Conservation (phyloP, 2,329 filamentous ascomycete species). For the Emmonsiellopsis sp. region DNA sequence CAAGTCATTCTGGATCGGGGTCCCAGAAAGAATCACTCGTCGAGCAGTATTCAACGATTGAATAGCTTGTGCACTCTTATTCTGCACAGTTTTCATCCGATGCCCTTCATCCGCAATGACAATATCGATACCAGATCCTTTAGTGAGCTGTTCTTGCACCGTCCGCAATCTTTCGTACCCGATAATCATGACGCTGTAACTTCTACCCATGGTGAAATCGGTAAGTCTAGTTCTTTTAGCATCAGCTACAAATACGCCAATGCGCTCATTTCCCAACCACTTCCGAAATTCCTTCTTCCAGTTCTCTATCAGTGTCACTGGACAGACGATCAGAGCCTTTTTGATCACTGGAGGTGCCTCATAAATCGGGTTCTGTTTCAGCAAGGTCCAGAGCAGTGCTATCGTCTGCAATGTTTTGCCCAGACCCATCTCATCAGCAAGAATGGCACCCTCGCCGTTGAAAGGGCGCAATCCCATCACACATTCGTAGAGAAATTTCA, state of each 20-base stretch:
- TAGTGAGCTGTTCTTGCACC: slow-evolving; percentile 57
- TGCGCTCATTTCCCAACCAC: slow-evolving; percentile 62
- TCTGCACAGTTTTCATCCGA: slow-evolving; percentile 58
- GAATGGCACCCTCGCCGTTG: slow-evolving; percentile 59
- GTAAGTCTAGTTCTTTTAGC: slow-evolving; percentile 52
- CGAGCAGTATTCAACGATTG: slow-evolving; percentile 53
- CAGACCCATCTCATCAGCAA: slow-evolving; percentile 68
- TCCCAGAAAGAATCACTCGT: slow-evolving; percentile 56
- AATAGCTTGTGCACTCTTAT: slow-evolving; percentile 59
- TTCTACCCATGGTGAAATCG: slow-evolving; percentile 60
- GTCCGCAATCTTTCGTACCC: slow-evolving; percentile 62
- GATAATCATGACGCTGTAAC: slow-evolving; percentile 64
- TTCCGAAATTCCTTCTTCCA: slow-evolving; percentile 66
- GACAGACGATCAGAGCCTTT: slow-evolving; percentile 65
- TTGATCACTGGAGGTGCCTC: slow-evolving; percentile 53
- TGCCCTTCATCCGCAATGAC: slow-evolving; percentile 64
- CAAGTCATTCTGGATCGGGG: slow-evolving; percentile 60
- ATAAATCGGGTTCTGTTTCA: slow-evolving; percentile 62
- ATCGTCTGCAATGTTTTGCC: slow-evolving; percentile 69
- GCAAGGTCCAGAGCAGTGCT: slow-evolving; percentile 59
- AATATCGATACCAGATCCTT: slow-evolving; percentile 57
- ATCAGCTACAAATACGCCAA: slow-evolving; percentile 60
- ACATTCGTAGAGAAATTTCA: slow-evolving; percentile 65
- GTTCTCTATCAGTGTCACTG: slow-evolving; percentile 62
- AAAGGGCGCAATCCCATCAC: slow-evolving; percentile 63